Evolutionary conservation across 2,329 filamentous ascomycete genomes (phyloP).

Genomic region (Fusarium aywerte): DNA sequence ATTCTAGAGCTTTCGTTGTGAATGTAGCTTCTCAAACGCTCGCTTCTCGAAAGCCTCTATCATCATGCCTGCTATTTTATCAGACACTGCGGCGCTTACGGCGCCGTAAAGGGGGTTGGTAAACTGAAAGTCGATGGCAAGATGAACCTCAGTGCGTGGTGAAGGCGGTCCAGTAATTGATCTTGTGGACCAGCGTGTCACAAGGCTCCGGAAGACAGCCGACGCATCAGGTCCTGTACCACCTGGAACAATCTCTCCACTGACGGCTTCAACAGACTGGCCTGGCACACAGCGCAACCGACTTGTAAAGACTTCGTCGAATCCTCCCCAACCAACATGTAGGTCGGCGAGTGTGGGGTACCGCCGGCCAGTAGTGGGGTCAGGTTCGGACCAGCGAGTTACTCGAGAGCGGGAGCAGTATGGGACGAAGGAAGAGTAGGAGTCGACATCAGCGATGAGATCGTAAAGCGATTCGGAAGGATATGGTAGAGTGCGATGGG

Average conservation of each 20-base stretch:
- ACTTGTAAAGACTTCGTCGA: slow-evolving; percentile 86
- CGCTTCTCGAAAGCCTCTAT: slow-evolving; percentile 91
- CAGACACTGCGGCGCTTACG: slow-evolving; percentile 82
- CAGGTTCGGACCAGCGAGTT: slow-evolving; percentile 74
- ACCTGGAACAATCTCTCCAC: slow-evolving; percentile 64
- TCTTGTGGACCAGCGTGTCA: slow-evolving; percentile 75
- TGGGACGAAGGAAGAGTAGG: slow-evolving; percentile 88
- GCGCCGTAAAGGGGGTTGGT: slow-evolving; percentile 87
- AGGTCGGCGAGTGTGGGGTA: slow-evolving; percentile 83
- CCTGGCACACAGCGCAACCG: slow-evolving; percentile 80
- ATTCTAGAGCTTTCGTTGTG: slow-evolving; percentile 26
- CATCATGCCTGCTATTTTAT: slow-evolving; percentile 88
- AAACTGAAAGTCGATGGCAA: slow-evolving; percentile 86
- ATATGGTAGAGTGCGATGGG: slow-evolving; percentile 82
- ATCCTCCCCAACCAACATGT: slow-evolving; percentile 83
- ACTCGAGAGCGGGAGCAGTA: slow-evolving; percentile 85
- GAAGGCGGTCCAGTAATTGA: slow-evolving; percentile 50
- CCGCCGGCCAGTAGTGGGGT: slow-evolving; percentile 57
- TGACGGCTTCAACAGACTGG: slow-evolving; percentile 79
- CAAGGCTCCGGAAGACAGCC: slow-evolving; percentile 72
- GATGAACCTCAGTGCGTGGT: slow-evolving; percentile 72
- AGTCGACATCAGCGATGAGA: slow-evolving; percentile 87
- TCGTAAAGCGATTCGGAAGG: slow-evolving; percentile 76
- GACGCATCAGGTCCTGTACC: slow-evolving; percentile 55
- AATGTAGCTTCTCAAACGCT: slow-evolving; percentile 63